Conservation (phyloP, 176 grass and related monocot genomes). For the Saccharum officinarum region DNA sequence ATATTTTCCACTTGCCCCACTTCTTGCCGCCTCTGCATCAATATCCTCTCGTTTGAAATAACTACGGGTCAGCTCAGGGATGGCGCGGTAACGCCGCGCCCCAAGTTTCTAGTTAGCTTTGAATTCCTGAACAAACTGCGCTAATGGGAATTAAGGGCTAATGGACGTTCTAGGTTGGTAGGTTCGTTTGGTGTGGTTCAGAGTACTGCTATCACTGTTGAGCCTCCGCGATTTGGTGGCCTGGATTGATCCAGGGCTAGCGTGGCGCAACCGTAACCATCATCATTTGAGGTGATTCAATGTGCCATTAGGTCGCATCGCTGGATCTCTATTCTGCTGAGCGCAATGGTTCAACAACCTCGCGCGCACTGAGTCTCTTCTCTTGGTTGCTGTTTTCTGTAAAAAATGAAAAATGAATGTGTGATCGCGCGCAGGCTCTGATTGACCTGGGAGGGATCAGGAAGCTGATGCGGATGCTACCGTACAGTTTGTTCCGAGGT, state of each 20-base stretch:
- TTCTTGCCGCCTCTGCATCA: too few species aligned
- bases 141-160: constrained; percentile 10
- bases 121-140: constrained; percentile 14
- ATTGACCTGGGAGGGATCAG: background rate
- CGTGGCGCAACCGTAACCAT: constrained; percentile 1
- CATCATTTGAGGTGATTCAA: constrained; percentile 28
- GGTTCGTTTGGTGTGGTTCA: constrained; percentile 1
- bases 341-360: background rate
- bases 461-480: background rate
- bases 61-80: too few species aligned
- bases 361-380: background rate
- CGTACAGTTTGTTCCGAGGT: background rate
- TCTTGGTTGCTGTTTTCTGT: background rate
- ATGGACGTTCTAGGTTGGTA: constrained; percentile 27
- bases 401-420: background rate
- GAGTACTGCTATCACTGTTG: constrained; percentile 34
- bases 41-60: too few species aligned
- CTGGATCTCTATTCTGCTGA: background rate
- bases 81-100: too few species aligned
- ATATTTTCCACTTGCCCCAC: too few species aligned
- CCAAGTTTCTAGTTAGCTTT: too few species aligned
- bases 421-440: background rate
- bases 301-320: constrained; percentile 11
- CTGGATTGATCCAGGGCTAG: background rate
- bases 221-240: constrained; percentile 33